Conservation (phyloP, 129 eudicot genomes). For the Scalesia atractyloides region DNA sequence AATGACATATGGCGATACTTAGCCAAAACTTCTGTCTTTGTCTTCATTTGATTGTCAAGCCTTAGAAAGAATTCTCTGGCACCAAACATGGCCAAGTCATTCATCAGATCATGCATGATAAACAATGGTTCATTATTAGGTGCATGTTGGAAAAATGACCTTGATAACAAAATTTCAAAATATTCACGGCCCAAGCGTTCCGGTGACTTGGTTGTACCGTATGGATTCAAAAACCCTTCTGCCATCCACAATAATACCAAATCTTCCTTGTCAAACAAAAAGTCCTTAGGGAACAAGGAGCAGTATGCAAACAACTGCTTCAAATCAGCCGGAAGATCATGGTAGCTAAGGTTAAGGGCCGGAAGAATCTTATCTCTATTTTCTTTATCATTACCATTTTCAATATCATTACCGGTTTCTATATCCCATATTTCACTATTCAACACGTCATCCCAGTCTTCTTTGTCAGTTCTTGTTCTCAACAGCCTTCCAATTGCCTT, state of each 20-base stretch:
- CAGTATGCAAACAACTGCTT: slow-evolving; percentile 3
- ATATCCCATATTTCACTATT: not conserved
- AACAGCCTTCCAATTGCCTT: slow-evolving; percentile 34
- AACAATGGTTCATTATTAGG: not conserved
- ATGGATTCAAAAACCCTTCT: not conserved
- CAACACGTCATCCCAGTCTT: not conserved
- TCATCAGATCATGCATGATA: not conserved
- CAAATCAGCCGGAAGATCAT: not conserved
- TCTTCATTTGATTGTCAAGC: not conserved
- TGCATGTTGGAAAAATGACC: slow-evolving; percentile 2
- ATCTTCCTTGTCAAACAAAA: not conserved
- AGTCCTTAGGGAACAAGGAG: slow-evolving; percentile 13
- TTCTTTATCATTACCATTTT: too few relatives aligned
- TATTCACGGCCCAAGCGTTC: not conserved
- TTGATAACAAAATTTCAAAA: not conserved
- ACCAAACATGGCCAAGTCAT: not conserved
- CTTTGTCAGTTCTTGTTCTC: not conserved
- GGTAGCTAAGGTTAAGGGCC: not conserved
- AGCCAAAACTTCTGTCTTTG: not conserved
- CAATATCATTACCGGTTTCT: not conserved
- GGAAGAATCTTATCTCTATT: too few relatives aligned
- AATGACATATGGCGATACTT: not conserved
- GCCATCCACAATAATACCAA: not conserved
- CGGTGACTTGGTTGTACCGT: not conserved
- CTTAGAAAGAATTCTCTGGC: not conserved